These are phyloP conservation scores for Blastobotrys peoriensis DNA, from an alignment of 805 yeast genomes.

Conservation along the genomic window DNA sequence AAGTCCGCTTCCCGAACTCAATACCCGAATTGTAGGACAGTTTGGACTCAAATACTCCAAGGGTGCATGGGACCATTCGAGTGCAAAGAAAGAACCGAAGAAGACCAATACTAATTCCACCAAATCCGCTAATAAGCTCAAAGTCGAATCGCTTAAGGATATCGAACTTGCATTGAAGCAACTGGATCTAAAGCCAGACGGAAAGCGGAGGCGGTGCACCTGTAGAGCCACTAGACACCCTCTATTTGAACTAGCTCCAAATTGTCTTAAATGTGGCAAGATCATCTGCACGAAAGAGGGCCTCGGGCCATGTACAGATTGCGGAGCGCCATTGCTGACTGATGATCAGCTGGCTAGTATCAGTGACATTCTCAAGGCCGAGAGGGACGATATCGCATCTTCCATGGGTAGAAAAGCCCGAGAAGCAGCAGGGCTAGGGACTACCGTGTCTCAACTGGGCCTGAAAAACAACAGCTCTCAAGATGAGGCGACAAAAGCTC, in stretches of 20 bases:
- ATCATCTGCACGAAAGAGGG: constrained; percentile 90
- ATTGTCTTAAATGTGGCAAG: constrained; percentile 90
- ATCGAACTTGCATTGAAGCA: constrained; percentile 56
- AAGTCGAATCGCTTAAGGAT: constrained; percentile 53
- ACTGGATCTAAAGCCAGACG: constrained; percentile 36
- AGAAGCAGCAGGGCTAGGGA: constrained; percentile 31
- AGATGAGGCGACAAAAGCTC: constrained; percentile 43
- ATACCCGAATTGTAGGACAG: background rate
- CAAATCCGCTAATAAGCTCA: constrained; percentile 33
- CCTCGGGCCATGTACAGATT: constrained; percentile 78
- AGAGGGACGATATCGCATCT: constrained; percentile 37
- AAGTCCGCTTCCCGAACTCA: background rate
- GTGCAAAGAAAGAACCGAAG: constrained; percentile 1
- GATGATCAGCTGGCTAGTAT: constrained; percentile 54
- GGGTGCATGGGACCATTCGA: constrained; percentile 6
- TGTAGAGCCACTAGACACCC: constrained; percentile 91
- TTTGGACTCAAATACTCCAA: background rate
- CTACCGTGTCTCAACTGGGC: constrained; percentile 8
- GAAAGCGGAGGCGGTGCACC: constrained; percentile 46
- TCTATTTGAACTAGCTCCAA: constrained; percentile 82
- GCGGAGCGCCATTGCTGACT: constrained; percentile 63
- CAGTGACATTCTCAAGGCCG: constrained; percentile 51
- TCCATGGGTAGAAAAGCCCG: constrained; percentile 33
- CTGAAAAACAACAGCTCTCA: background rate
- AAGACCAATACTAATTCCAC: constrained; percentile 7